These are phyloP conservation scores for Trametes coccinea DNA, from an alignment of 768 basidiomycete species.

Conservation along the genomic window DNA sequence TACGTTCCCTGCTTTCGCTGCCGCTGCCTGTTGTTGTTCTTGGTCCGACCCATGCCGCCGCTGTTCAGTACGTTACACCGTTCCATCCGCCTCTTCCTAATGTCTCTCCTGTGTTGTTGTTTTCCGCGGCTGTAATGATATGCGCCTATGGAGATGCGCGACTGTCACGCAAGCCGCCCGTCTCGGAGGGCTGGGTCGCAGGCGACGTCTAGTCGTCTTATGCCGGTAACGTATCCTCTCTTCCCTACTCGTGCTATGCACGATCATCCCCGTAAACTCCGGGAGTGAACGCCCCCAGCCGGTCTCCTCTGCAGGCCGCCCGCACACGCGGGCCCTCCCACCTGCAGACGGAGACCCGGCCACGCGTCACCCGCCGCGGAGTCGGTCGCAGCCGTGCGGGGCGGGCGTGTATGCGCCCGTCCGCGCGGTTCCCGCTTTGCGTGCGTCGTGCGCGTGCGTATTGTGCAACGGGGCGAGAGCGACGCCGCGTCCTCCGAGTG, in stretches of 20 bases:
- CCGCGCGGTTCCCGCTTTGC: slow-evolving; percentile 17
- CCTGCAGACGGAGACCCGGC: slow-evolving; percentile 21
- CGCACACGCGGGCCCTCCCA: slow-evolving; percentile 7
- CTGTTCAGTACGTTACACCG: slow-evolving; percentile 6
- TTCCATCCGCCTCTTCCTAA: background rate
- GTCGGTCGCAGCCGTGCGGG: slow-evolving; percentile 24
- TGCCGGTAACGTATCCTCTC: background rate
- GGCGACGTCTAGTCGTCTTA: too few species aligned
- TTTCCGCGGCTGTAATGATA: slow-evolving; percentile 19
- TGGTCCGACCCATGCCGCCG: background rate
- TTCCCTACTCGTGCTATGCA: background rate
- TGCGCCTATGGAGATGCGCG: slow-evolving; percentile 8
- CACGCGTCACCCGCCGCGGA: background rate
- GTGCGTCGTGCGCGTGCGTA: background rate
- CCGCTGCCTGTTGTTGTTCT: slow-evolving; percentile 20
- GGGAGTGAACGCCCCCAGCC: slow-evolving; percentile 12
- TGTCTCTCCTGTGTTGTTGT: slow-evolving; percentile 1
- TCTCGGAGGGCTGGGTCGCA: too few species aligned
- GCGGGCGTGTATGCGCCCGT: slow-evolving; percentile 18
- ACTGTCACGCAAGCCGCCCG: background rate
- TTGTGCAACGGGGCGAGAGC: slow-evolving; percentile 44
- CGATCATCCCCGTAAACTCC: background rate
- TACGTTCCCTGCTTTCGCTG: slow-evolving; percentile 21
- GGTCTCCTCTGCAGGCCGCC: slow-evolving; percentile 21
- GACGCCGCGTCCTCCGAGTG: slow-evolving; percentile 42